These are phyloP conservation scores for Rhynchospora breviuscula DNA, from an alignment of 176 grass and related monocot species.

Conservation along the genomic window DNA sequence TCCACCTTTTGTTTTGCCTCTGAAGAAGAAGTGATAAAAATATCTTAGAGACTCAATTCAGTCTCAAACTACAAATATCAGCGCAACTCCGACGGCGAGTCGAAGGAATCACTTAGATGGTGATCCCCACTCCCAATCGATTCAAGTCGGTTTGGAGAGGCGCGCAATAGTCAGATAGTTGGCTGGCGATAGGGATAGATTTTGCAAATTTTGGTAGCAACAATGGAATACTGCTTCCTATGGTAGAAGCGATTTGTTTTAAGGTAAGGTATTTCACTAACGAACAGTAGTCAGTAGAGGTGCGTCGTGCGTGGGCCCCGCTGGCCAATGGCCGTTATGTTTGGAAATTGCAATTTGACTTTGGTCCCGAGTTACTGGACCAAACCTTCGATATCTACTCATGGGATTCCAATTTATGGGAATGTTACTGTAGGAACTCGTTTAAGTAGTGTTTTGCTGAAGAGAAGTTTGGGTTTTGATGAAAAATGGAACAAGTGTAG, in stretches of 20 bases:
- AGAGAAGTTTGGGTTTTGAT: conserved; percentile 28
- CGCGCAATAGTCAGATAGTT: no score
- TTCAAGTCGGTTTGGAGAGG: no score
- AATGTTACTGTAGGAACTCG: conserved; percentile 20
- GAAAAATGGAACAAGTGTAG: conserved; percentile 10
- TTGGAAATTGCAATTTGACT: conserved; percentile 35
- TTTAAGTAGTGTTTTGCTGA: conserved; percentile 31
- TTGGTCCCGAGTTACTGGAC: conserved; percentile 15
- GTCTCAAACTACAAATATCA: no score
- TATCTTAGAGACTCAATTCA: no score
- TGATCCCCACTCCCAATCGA: no score
- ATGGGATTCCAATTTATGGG: conserved; percentile 10
- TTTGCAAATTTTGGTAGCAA: neutral
- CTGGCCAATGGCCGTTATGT: conserved; percentile 30
- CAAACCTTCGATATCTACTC: conserved; percentile 7
- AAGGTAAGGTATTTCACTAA: neutral
- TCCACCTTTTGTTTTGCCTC: no score
- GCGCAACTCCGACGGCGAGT: no score
- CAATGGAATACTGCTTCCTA: neutral
- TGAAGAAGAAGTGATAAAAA: no score
- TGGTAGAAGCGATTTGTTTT: neutral
- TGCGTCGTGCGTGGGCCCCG: neutral
- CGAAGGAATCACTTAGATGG: no score
- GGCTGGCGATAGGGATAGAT: no score
- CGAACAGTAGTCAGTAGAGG: neutral